phyloP scores from a whole-genome alignment of 2,329 filamentous ascomycete species.

The Trichoderma sp. region DNA sequence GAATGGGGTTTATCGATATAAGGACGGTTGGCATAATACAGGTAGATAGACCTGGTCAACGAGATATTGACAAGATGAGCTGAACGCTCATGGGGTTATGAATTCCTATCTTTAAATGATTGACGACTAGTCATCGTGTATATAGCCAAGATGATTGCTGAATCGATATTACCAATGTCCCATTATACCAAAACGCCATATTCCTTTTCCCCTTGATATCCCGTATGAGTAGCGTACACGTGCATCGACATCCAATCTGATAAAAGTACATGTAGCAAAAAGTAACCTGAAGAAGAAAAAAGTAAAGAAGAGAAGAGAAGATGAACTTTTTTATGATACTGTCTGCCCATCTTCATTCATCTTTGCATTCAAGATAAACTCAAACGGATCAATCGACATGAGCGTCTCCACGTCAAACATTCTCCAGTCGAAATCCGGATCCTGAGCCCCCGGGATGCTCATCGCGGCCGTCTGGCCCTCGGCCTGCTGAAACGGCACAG shows the following conservation, averaged over 20 bases:
- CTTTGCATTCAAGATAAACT: constrained; percentile 4
- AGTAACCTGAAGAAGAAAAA: neutral
- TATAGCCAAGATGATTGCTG: neutral
- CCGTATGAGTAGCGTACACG: neutral
- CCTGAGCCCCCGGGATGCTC: constrained; percentile 5
- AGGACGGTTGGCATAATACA: neutral
- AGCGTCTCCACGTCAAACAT: constrained; percentile 17
- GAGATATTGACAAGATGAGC: neutral
- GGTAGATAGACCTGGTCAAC: neutral
- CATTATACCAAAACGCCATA: neutral
- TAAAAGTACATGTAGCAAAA: neutral
- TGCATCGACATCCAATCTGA: neutral
- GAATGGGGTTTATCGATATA: neutral
- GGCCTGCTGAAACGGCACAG: neutral
- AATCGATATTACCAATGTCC: neutral
- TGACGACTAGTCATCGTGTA: neutral
- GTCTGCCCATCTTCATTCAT: constrained; percentile 8
- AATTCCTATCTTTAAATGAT: neutral
- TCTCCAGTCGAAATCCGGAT: constrained; percentile 10
- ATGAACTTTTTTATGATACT: neutral
- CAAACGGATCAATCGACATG: constrained; percentile 14
- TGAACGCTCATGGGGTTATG: neutral
- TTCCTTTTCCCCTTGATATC: neutral
- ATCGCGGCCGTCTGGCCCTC: neutral
- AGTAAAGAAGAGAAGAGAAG: neutral